A percentile compares a stretch with the other conserved stretches of the same genome.
These are phyloP conservation scores for Beauveria australis DNA, from an alignment of 2,329 filamentous ascomycete genomes.

Conservation along the genomic window DNA sequence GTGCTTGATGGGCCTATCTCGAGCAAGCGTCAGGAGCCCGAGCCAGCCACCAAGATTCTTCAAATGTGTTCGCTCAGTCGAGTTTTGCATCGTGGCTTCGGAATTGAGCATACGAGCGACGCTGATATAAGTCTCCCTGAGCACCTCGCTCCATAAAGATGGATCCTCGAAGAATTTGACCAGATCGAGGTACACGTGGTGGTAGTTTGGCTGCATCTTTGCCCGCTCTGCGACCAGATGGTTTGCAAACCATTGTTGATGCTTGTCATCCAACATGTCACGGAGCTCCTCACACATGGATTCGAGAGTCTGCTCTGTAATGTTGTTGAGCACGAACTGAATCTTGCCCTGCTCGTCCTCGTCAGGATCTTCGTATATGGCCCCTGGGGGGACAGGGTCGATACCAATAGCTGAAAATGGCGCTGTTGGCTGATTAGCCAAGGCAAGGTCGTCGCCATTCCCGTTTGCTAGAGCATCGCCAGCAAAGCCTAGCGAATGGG, in stretches of 20 bases:
- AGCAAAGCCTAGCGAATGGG: conserved; percentile 28
- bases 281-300: conserved; percentile 77
- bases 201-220: conserved; percentile 95
- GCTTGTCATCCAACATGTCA: conserved; percentile 66
- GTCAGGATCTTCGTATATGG: conserved; percentile 71
- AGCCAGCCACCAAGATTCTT: conserved; percentile 95
- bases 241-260: conserved; percentile 93
- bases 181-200: conserved; percentile 84
- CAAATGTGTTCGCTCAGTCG: conserved; percentile 76
- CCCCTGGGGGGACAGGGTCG: conserved; percentile 56
- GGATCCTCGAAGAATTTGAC: conserved; percentile 75
- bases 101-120: conserved; percentile 83
- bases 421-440: conserved; percentile 52
- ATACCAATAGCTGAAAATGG: conserved; percentile 74
- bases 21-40: conserved; percentile 82
- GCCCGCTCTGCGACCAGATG: conserved; percentile 94
- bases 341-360: conserved; percentile 87
- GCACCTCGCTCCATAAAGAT: conserved; percentile 75
- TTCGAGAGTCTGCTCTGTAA: conserved; percentile 81
- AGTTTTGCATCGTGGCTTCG: conserved; percentile 74
- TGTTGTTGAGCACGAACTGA: conserved; percentile 92
- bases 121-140: conserved; percentile 86
- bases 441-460: conserved; percentile 53
- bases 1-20: conserved; percentile 91
- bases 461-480: conserved; percentile 60